Evolutionary conservation across 768 basidiomycete genomes (phyloP).

Genomic region (Russula brevipes): DNA sequence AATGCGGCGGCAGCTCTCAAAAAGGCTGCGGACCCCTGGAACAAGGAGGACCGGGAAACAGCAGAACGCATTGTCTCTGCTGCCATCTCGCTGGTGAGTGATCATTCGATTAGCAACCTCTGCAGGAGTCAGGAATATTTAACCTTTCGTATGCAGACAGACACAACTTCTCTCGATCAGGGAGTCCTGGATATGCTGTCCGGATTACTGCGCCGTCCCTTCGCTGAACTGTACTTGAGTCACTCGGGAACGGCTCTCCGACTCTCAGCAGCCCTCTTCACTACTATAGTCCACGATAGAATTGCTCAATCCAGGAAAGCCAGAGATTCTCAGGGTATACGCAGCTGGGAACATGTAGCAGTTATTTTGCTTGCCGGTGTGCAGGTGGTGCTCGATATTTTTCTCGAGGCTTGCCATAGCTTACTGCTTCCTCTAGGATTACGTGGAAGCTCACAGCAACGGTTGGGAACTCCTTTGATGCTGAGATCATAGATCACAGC

Average conservation of each 20-base stretch:
- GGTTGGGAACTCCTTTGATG: background rate
- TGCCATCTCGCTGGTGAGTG: constrained; percentile 19
- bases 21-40: constrained; percentile 25
- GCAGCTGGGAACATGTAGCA: constrained; percentile 22
- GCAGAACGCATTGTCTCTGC: constrained; percentile 17
- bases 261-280: constrained; percentile 21
- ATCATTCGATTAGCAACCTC: constrained; percentile 1
- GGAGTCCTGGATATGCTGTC: background rate
- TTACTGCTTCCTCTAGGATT: constrained; percentile 9
- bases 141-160: background rate
- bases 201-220: constrained; percentile 18
- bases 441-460: constrained; percentile 18
- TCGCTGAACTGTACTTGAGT: constrained; percentile 17
- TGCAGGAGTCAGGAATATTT: background rate
- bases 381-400: constrained; percentile 8
- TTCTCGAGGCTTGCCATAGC: background rate
- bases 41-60: constrained; percentile 17
- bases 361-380: constrained; percentile 20
- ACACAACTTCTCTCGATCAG: background rate
- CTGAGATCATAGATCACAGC: background rate
- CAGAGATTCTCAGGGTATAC: background rate
- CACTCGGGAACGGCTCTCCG: constrained; percentile 20
- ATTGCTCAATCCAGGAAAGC: constrained; percentile 5
- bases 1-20: constrained; percentile 17
- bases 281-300: constrained; percentile 16